Evolutionary conservation across 768 basidiomycete genomes (phyloP).

Genomic region (Hygrocybe punicea): DNA sequence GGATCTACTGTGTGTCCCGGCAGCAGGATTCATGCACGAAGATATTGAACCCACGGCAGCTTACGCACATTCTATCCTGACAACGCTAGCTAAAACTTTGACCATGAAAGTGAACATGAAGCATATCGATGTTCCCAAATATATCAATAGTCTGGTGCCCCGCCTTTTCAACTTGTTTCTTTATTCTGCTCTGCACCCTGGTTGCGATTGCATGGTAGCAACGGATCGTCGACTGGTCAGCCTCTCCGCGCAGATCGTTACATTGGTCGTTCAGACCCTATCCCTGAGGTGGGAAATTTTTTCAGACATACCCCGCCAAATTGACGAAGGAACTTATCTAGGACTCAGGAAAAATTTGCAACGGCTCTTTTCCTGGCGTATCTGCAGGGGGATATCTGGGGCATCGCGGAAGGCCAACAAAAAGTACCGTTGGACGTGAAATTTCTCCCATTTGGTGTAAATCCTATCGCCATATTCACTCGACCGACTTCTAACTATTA

Average conservation of each 20-base stretch:
- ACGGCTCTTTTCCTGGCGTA: constrained; percentile 52
- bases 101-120: constrained; percentile 41
- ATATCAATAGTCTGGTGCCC: constrained; percentile 72
- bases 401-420: constrained; percentile 54
- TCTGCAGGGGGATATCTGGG: constrained; percentile 48
- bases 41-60: constrained; percentile 62
- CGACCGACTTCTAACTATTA: constrained; percentile 26
- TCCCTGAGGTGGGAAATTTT: constrained; percentile 55
- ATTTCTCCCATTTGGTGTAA: constrained; percentile 56
- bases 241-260: constrained; percentile 64
- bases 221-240: constrained; percentile 52
- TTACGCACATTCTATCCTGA: constrained; percentile 81
- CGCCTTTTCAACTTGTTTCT: constrained; percentile 63
- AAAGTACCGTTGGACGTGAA: constrained; percentile 38
- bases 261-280: constrained; percentile 61
- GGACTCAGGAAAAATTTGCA: constrained; percentile 64
- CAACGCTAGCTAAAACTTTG: constrained; percentile 63
- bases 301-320: constrained; percentile 1
- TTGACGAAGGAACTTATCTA: constrained; percentile 25
- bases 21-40: constrained; percentile 22
- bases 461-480: neutral
- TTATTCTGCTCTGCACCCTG: constrained; percentile 38
- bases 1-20: constrained; percentile 52
- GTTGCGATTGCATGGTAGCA: constrained; percentile 30
- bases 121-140: constrained; percentile 75